Evolutionary conservation across 257 asterid genomes (phyloP).

Genomic region (Rehmannia glutinosa): DNA sequence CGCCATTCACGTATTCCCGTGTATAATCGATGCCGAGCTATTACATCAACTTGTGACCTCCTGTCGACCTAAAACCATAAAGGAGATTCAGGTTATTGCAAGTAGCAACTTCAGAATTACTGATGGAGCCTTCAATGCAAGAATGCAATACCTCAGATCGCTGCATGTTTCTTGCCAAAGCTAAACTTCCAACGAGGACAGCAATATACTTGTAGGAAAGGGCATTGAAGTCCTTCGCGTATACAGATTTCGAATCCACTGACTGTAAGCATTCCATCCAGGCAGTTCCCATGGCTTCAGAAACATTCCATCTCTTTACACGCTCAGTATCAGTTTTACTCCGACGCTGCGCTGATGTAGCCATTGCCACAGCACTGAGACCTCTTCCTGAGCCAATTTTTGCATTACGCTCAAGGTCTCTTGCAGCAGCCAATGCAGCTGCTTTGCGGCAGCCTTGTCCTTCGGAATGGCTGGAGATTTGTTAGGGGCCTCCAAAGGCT

Average conservation of each 20-base stretch:
- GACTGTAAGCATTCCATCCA: slow-evolving; percentile 97
- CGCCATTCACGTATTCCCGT: slow-evolving; percentile 98
- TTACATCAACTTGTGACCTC: slow-evolving; percentile 75
- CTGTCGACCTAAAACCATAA: slow-evolving; percentile 78
- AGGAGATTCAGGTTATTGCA: slow-evolving; percentile 7
- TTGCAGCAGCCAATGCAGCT: slow-evolving; percentile 98
- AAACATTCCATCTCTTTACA: slow-evolving; percentile 92
- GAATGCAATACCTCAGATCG: slow-evolving; percentile 73
- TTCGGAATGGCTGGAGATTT: slow-evolving; percentile 67
- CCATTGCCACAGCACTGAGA: slow-evolving; percentile 99
- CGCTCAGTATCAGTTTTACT: slow-evolving; percentile 78
- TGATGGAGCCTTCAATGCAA: slow-evolving; percentile 14
- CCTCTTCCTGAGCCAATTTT: slow-evolving; percentile 99
- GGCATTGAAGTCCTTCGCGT: slow-evolving; percentile 93
- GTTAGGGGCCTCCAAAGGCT: slow-evolving; percentile 72
- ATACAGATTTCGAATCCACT: slow-evolving; percentile 88
- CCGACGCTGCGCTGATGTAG: slow-evolving; percentile 91
- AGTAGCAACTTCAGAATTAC: slow-evolving; percentile 3
- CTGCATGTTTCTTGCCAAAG: slow-evolving; percentile 97
- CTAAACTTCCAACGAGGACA: slow-evolving; percentile 95
- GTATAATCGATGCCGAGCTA: slow-evolving; percentile 66
- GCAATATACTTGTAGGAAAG: slow-evolving; percentile 88
- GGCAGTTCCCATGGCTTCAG: slow-evolving; percentile 98
- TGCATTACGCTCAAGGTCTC: slow-evolving; percentile 97
- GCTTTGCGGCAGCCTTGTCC: slow-evolving; percentile 98